phyloP scores from a whole-genome alignment of 352 stramenopile species.

The Plasmopara viticola region DNA sequence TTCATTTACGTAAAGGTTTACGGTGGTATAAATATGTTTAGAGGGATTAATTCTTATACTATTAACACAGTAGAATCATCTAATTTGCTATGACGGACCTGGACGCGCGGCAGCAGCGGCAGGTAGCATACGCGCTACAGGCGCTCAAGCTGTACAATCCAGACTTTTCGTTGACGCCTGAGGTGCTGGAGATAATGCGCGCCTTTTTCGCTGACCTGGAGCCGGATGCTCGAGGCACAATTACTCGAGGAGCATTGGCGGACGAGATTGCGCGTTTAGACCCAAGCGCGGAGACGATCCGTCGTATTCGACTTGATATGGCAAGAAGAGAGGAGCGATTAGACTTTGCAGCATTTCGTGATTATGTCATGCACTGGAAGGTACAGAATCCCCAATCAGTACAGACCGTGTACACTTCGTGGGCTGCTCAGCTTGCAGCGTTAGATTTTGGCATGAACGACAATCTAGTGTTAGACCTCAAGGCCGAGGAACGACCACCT shows the following conservation, averaged over 20 bases:
- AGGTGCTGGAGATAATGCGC: constrained; percentile 77
- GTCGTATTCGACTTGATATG: constrained; percentile 40
- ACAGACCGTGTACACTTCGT: constrained; percentile 73
- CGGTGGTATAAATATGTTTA: too few relatives aligned
- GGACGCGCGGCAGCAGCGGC: constrained; percentile 14
- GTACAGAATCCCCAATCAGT: constrained; percentile 53
- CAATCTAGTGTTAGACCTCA: constrained; percentile 57
- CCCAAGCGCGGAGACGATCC: constrained; percentile 41
- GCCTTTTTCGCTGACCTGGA: constrained; percentile 69
- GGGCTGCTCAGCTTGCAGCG: constrained; percentile 59
- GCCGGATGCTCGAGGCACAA: constrained; percentile 41
- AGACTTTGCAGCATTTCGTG: constrained; percentile 67
- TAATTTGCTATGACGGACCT: neutral
- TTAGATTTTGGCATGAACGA: constrained; percentile 69
- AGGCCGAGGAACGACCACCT: constrained; percentile 28
- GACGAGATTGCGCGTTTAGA: constrained; percentile 64
- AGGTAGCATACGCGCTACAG: constrained; percentile 46
- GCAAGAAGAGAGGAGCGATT: constrained; percentile 30
- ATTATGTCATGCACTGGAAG: constrained; percentile 78
- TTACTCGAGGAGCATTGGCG: constrained; percentile 45
- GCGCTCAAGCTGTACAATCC: constrained; percentile 76
- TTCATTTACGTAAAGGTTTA: too few relatives aligned
- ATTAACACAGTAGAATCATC: too few relatives aligned
- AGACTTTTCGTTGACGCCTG: constrained; percentile 71
- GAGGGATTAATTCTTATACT: too few relatives aligned